A percentile compares a stretch with the other conserved stretches of the same genome.
These are phyloP conservation scores for Lupinus albus DNA, from an alignment of 306 rosid species.

Conservation along the genomic window DNA sequence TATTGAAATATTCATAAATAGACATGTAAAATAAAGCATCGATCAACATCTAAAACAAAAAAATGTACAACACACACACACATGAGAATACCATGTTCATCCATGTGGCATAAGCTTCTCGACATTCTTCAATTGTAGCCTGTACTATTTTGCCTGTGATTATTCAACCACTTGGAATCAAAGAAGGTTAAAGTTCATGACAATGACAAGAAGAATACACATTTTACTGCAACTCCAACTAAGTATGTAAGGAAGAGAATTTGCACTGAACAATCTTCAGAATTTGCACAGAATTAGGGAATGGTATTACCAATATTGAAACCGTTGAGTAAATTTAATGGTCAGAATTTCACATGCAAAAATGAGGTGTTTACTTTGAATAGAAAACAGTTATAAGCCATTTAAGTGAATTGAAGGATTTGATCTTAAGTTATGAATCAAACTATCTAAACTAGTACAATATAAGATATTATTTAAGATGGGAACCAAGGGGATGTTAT, in stretches of 20 bases:
- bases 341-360: slow-evolving; percentile 5
- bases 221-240: background rate
- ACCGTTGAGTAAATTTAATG: background rate
- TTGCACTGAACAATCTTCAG: background rate
- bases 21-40: slow-evolving; percentile 12
- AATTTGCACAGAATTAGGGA: background rate
- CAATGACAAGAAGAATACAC: background rate
- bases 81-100: slow-evolving; percentile 61
- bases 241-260: background rate
- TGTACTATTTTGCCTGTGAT: slow-evolving; percentile 89
- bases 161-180: slow-evolving; percentile 41
- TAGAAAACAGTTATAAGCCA: no score
- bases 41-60: slow-evolving; percentile 20
- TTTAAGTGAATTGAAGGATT: no score
- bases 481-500: background rate
- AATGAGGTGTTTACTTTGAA: no score
- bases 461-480: no score
- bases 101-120: slow-evolving; percentile 80
- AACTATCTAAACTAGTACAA: no score
- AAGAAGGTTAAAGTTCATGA: slow-evolving; percentile 33
- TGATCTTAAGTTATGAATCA: no score
- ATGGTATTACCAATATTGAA: background rate
- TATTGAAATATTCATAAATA: slow-evolving; percentile 29
- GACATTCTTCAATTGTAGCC: slow-evolving; percentile 90
- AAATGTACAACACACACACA: background rate